Conservation (phyloP, 2,329 filamentous ascomycete species). For the Aspergillus brunneoviolaceus region DNA sequence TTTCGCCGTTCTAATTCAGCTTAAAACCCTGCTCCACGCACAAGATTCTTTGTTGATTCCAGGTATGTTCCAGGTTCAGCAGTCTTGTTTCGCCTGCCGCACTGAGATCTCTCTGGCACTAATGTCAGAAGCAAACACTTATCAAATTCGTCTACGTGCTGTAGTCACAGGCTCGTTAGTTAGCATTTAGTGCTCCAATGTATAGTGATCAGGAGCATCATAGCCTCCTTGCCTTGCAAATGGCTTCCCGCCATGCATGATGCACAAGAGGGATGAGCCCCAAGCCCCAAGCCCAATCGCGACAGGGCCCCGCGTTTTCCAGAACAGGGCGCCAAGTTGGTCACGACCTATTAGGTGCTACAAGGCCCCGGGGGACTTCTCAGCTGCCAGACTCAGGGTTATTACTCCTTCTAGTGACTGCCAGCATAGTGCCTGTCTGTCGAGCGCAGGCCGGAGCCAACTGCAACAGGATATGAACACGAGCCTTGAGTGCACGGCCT, state of each 20-base stretch:
- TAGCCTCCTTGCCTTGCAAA: not conserved
- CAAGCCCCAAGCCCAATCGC: not conserved
- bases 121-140: not conserved
- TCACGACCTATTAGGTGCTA: not conserved
- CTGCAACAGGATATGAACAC: not conserved
- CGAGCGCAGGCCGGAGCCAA: constrained; percentile 1
- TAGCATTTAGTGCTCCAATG: too few relatives aligned
- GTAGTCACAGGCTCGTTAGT: too few relatives aligned
- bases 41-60: not conserved
- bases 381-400: constrained; percentile 8
- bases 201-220: too few relatives aligned
- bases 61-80: not conserved
- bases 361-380: not conserved
- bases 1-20: not conserved
- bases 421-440: constrained; percentile 12
- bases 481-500: constrained; percentile 19
- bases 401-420: constrained; percentile 12
- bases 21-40: not conserved
- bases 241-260: constrained; percentile 1
- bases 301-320: not conserved
- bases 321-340: not conserved
- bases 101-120: not conserved
- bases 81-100: not conserved
- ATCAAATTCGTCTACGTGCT: too few relatives aligned
- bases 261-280: not conserved